These are phyloP conservation scores for Lentinula sp. DNA, from an alignment of 768 basidiomycete species.

Conservation along the genomic window DNA sequence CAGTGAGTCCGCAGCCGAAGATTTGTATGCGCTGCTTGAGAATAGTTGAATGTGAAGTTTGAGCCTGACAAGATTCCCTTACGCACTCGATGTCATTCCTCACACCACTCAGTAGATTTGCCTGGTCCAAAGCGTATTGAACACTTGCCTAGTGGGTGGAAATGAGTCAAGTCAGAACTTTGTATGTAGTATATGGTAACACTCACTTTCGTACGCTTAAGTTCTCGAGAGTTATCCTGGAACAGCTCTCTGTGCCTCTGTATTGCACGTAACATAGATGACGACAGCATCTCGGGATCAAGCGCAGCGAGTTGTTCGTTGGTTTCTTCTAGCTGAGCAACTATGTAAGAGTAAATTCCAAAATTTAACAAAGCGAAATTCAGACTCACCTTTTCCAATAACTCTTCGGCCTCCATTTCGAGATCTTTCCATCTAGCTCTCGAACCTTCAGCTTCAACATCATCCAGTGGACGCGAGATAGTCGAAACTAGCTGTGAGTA, in stretches of 20 bases:
- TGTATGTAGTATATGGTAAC: neutral
- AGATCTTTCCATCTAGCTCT: slow-evolving; percentile 74
- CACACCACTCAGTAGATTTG: slow-evolving; percentile 83
- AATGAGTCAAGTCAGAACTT: neutral
- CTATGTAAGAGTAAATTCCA: slow-evolving; percentile 12
- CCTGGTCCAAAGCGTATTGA: slow-evolving; percentile 77
- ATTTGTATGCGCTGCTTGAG: slow-evolving; percentile 74
- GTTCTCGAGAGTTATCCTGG: slow-evolving; percentile 81
- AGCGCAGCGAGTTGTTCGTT: slow-evolving; percentile 73
- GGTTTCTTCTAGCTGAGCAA: slow-evolving; percentile 71
- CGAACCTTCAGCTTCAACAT: slow-evolving; percentile 67
- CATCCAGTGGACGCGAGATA: slow-evolving; percentile 47
- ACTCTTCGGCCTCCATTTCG: slow-evolving; percentile 81
- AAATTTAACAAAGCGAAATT: slow-evolving; percentile 4
- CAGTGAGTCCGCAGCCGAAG: slow-evolving; percentile 80
- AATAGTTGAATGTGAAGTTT: neutral
- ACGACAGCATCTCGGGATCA: slow-evolving; percentile 65
- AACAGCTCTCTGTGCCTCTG: slow-evolving; percentile 89
- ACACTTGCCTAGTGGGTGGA: slow-evolving; percentile 54
- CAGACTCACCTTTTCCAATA: slow-evolving; percentile 64
- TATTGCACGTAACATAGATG: slow-evolving; percentile 82
- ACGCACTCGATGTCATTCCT: slow-evolving; percentile 93
- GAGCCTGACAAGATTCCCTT: neutral
- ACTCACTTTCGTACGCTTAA: slow-evolving; percentile 76
- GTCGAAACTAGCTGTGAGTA: slow-evolving; percentile 82